Evolutionary conservation across 192 early-diverging fungal species (phyloP).

Genomic region (Bifiguratus adelaidae): DNA sequence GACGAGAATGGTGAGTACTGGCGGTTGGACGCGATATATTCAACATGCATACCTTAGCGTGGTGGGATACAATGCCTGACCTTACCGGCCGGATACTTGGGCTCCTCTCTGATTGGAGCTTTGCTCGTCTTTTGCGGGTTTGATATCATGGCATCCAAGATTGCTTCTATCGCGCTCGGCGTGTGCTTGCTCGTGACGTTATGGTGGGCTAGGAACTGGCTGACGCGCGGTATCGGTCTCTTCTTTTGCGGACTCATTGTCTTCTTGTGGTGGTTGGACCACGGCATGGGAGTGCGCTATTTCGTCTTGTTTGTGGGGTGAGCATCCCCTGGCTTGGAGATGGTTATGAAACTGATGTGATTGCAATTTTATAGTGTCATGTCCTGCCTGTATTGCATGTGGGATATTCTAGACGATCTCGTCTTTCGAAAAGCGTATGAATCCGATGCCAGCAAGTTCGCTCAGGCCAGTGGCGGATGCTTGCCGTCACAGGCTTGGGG

Average conservation of each 20-base stretch:
- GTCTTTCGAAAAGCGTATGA: slow-evolving; percentile 86
- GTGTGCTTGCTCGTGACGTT: slow-evolving; percentile 71
- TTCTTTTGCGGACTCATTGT: slow-evolving; percentile 75
- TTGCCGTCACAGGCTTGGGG: slow-evolving; percentile 81
- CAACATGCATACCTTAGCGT: slow-evolving; percentile 14
- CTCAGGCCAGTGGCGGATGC: slow-evolving; percentile 53
- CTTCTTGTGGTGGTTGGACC: slow-evolving; percentile 74
- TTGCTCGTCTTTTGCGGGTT: slow-evolving; percentile 92
- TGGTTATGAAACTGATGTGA: not conserved
- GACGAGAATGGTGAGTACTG: slow-evolving; percentile 51
- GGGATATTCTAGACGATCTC: slow-evolving; percentile 95
- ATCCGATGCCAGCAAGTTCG: slow-evolving; percentile 87
- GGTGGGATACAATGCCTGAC: slow-evolving; percentile 76
- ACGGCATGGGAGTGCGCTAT: slow-evolving; percentile 68
- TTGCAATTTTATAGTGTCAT: slow-evolving; percentile 62
- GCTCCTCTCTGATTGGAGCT: slow-evolving; percentile 80
- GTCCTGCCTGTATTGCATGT: slow-evolving; percentile 84
- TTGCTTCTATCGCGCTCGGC: slow-evolving; percentile 79
- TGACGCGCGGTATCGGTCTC: slow-evolving; percentile 70
- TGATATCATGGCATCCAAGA: slow-evolving; percentile 76
- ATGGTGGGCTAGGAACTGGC: slow-evolving; percentile 85
- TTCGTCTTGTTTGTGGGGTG: slow-evolving; percentile 91
- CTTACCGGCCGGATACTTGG: slow-evolving; percentile 86
- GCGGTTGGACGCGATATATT: not conserved
- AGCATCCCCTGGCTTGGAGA: slow-evolving; percentile 44